Base-by-base conservation (phyloP, 1,284 basidiomycete genomes). In the Cryptococcus deneoformans region DNA sequence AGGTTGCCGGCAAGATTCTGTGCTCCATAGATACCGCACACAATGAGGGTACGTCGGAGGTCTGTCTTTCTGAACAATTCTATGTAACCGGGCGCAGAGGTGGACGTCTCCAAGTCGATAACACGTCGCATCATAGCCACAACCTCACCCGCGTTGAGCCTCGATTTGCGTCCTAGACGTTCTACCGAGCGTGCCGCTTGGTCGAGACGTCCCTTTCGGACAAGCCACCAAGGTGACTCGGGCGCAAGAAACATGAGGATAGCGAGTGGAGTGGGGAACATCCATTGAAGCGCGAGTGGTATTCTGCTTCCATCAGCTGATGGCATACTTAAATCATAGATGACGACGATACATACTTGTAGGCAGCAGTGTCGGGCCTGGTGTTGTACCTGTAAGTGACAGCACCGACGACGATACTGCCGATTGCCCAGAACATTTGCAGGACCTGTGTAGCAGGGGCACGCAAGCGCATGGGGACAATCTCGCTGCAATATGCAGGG, bases 11-110 rank as follows among this genome's bases (percentile, higher is more conserved):
- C 58, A 46, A 76, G 61, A 58, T 75, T 72, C 60, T 78, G 77
- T 36, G 66, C 67, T 29, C 71, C 69, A 59, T 73, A 79, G 47
- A 75, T 65, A 58, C 69, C 66, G 54, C 69, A 68, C 44, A 70
- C 74, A 45, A 80, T 78, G 47, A 73, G 66, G 11, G 79, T 80
- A 37, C 79, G 68, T n/a, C 80, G 69, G 10, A 76, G 64, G 61
- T 80, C 73, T 62, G 68, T 69, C 10, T 77, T 72, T 53, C 67
- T 71, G 76, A 80, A 78, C 54, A 77, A 72, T 54, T 80, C 79
- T 51, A 70, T 56, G 63, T 77, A 79, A 47, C 44, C 65, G 45
- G 65, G 64, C 35, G 53, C 36, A 3, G 50, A 38, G 7, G 52
- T 45, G 7, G 46, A 46, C 14, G 54, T 47, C 44, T 69, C 67